phyloP scores from a whole-genome alignment of 108 stramenopile species.

The Pinguiococcus pyrenoidosus region DNA sequence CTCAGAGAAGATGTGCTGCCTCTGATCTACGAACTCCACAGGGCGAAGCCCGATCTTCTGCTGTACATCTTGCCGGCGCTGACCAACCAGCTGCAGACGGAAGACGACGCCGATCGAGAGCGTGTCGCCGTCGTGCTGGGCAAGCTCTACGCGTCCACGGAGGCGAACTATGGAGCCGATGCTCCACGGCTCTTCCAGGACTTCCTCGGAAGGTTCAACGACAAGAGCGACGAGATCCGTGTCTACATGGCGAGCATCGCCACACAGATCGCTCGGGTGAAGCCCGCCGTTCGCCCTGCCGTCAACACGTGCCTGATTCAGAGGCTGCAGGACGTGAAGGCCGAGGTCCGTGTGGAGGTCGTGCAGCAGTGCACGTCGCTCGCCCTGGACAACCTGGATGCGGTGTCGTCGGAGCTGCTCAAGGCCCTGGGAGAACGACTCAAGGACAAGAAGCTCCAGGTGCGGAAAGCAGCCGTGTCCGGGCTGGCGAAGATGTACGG shows the following conservation, averaged over 20 bases:
- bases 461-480: neutral
- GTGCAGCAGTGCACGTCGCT: constrained; percentile 1
- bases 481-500: neutral
- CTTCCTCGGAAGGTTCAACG: constrained; percentile 24
- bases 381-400: neutral
- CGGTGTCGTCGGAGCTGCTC: constrained; percentile 4
- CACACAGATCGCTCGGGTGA: constrained; percentile 3
- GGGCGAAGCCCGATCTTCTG: constrained; percentile 17
- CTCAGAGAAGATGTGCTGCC: constrained; percentile 19
- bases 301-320: neutral
- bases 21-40: constrained; percentile 25
- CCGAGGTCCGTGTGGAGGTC: neutral
- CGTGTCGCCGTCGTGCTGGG: constrained; percentile 12
- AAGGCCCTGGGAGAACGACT: constrained; percentile 11
- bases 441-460: constrained; percentile 10
- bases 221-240: constrained; percentile 9
- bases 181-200: constrained; percentile 6
- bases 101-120: constrained; percentile 3
- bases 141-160: constrained; percentile 16
- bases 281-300: constrained; percentile 9
- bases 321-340: constrained; percentile 14
- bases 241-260: constrained; percentile 2
- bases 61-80: constrained; percentile 18
- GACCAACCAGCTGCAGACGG: constrained; percentile 21
- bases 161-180: constrained; percentile 21